Base-by-base conservation (phyloP, 2,329 filamentous ascomycete genomes). In the Coniella vitis region DNA sequence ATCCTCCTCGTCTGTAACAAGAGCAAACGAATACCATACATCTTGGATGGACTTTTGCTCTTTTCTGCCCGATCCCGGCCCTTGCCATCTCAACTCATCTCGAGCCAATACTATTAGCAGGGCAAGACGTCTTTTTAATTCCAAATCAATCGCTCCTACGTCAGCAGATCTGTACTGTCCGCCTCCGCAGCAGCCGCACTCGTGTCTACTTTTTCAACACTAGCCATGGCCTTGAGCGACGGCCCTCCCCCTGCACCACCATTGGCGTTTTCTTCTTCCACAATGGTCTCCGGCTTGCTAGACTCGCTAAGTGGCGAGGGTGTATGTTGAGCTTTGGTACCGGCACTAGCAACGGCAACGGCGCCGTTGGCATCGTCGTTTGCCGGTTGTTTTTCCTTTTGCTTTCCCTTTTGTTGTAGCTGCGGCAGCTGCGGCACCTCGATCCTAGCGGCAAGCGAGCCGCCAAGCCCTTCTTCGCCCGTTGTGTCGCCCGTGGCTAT, bases 391-490 rank as follows among this genome's bases (percentile, higher is more conserved):
- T 10, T 10, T 29, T 29, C 5, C 10, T 29, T 29, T 29, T 29
- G 5, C 17, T 53, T 54, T 31, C 51, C 50, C 21, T 52, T 49
- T 19, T 48, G 25, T 29, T 29, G 25, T 29, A 5, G 25, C 25
- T 29, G 25, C 25, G 25, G 25, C 25, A 29, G 50, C n/a, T 57
- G 56, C 1, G 62, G 63, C 8, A 64, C 58, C 14, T 60, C 56
- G 5, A 65, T 57, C 43, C 57, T 58, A 14, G 56, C 37, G 21
- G 54, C 52, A n/a, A 58, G 51, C 36, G 69, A 70, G 7, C 60
- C 62, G 10, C 56, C 58, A 10, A 57, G 52, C 8, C 48, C 63
- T 16, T 58, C 64, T 4, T 67, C 63, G 20, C 64, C 64, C 4
- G 65, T 65, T 31, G 58, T 61, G 29, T 60, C 63, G 38, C 57